Conservation (phyloP, 2,329 filamentous ascomycete genomes). For the Colletotrichum plurivorum region DNA sequence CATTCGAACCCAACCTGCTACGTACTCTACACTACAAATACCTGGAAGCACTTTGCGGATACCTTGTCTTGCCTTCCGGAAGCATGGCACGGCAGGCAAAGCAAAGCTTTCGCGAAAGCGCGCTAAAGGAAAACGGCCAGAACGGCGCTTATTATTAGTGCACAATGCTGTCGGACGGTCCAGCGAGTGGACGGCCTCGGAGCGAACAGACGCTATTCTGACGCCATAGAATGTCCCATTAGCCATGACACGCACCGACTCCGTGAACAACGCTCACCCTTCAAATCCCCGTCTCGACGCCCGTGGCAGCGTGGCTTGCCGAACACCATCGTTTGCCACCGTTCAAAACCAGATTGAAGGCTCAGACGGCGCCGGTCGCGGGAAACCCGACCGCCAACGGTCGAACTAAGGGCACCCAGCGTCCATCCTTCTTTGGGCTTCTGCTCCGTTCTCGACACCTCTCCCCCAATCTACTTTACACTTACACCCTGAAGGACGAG, state of each 20-base stretch:
- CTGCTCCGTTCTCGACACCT: background rate
- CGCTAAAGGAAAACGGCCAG: slow-evolving; percentile 19
- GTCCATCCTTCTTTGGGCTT: background rate
- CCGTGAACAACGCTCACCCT: slow-evolving; percentile 3
- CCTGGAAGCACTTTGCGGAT: slow-evolving; percentile 22
- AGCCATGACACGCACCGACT: slow-evolving; percentile 3
- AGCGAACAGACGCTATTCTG: background rate
- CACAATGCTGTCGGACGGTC: background rate
- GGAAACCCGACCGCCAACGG: slow-evolving; percentile 15
- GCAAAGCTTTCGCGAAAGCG: slow-evolving; percentile 22
- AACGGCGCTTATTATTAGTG: slow-evolving; percentile 17
- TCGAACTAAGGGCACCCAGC: slow-evolving; percentile 11
- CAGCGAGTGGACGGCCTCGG: background rate
- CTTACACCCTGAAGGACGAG: slow-evolving; percentile 21
- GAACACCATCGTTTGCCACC: slow-evolving; percentile 3
- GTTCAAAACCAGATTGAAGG: slow-evolving; percentile 10
- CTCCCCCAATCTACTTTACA: background rate
- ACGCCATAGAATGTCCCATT: background rate
- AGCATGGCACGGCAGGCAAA: slow-evolving; percentile 11
- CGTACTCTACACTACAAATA: background rate
- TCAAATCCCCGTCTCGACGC: slow-evolving; percentile 15
- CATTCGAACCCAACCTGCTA: slow-evolving; percentile 17
- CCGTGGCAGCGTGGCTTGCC: slow-evolving; percentile 21
- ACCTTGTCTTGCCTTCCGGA: slow-evolving; percentile 16
- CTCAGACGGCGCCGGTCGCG: background rate